Evolutionary conservation across 148 eudicot species (phyloP).

Genomic region (Rhododendron simsii): DNA sequence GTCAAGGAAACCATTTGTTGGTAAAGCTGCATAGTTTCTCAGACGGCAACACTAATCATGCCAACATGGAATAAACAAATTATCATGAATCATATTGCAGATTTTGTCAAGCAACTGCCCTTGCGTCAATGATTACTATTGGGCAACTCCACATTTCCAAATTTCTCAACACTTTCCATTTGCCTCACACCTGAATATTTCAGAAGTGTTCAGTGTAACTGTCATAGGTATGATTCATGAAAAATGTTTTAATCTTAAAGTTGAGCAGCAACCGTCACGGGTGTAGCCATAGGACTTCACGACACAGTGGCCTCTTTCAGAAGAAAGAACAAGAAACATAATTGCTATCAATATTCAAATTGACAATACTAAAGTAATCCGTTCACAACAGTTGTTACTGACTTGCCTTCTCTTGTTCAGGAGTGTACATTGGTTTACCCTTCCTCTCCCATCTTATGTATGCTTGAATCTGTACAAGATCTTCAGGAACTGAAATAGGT

Average conservation of each 20-base stretch:
- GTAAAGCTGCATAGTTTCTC: not conserved
- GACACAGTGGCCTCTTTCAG: not conserved
- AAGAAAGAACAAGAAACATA: not conserved
- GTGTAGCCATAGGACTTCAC: not conserved
- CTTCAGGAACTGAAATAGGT: conserved; percentile 78
- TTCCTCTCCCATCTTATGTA: conserved; percentile 93
- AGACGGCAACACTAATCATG: not conserved
- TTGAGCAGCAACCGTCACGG: not conserved
- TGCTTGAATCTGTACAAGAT: conserved; percentile 94
- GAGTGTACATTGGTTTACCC: conserved; percentile 86
- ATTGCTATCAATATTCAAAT: not conserved
- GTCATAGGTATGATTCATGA: not conserved
- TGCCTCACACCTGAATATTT: not conserved
- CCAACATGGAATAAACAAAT: not conserved
- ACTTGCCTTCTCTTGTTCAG: conserved; percentile 78
- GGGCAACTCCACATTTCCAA: not conserved
- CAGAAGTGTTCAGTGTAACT: not conserved
- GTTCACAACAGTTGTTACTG: not conserved
- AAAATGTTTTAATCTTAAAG: not conserved
- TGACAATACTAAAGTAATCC: not conserved
- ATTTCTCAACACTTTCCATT: not conserved
- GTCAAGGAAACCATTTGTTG: not conserved
- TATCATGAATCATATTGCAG: not conserved
- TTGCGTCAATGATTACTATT: not conserved
- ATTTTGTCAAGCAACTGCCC: not conserved